These are phyloP conservation scores for Leptoxyphium fumago DNA, from an alignment of 2,329 filamentous ascomycete genomes.

Conservation along the genomic window DNA sequence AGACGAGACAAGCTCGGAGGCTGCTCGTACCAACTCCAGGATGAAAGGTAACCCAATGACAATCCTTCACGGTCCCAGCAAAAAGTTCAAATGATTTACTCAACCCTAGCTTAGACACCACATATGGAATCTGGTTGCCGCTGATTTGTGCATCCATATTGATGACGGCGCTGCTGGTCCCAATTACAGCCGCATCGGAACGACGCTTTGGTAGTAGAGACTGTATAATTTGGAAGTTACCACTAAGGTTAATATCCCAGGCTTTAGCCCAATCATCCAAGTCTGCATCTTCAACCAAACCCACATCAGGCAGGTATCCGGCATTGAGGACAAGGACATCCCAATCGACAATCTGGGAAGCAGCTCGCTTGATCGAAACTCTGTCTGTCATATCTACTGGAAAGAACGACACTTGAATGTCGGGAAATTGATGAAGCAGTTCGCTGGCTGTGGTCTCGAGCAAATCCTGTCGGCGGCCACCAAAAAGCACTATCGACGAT, in stretches of 20 bases:
- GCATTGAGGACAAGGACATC: constrained; percentile 27
- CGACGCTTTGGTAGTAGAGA: too few relatives aligned
- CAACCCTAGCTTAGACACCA: too few relatives aligned
- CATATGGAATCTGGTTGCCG: too few relatives aligned
- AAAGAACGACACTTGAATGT: constrained; percentile 19
- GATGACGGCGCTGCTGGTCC: too few relatives aligned
- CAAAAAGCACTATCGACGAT: constrained; percentile 29
- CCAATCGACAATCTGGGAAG: constrained; percentile 18
- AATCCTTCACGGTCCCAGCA: too few relatives aligned
- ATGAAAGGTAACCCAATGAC: too few relatives aligned
- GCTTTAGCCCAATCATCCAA: too few relatives aligned
- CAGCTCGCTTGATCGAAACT: constrained; percentile 13
- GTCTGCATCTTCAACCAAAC: too few relatives aligned
- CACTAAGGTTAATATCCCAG: not conserved
- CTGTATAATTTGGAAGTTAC: not conserved
- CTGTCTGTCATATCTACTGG: constrained; percentile 20
- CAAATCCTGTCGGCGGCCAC: constrained; percentile 24
- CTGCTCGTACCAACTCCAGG: not conserved
- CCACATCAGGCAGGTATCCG: constrained; percentile 10
- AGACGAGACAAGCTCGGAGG: not conserved
- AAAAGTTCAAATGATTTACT: too few relatives aligned
- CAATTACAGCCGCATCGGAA: too few relatives aligned
- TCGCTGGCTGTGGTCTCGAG: constrained; percentile 22
- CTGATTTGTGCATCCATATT: too few relatives aligned
- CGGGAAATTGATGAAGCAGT: constrained; percentile 21